Percentiles rank a stretch among this genome's conserved stretches.
phyloP scores from a whole-genome alignment of 2,329 filamentous ascomycete species.

The Metarhizium rileyi region DNA sequence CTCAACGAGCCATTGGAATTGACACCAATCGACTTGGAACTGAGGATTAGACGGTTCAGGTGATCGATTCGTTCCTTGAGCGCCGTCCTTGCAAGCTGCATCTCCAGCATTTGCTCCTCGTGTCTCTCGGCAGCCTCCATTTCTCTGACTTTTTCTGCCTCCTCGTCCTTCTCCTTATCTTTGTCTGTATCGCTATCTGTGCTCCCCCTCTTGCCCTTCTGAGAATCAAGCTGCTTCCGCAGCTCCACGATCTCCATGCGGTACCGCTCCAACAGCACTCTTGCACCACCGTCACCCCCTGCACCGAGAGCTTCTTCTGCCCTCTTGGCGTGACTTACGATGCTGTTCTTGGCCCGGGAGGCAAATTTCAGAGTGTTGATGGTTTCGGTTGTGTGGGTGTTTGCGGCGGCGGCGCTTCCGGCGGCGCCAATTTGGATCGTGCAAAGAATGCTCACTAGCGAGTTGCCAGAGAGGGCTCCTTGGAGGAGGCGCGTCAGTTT shows the following conservation, averaged over 20 bases:
- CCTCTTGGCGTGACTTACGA: constrained; percentile 91
- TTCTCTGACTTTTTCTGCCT: constrained; percentile 64
- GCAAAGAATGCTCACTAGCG: constrained; percentile 92
- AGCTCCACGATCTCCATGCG: constrained; percentile 85
- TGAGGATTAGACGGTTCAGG: constrained; percentile 86
- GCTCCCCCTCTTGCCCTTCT: constrained; percentile 57
- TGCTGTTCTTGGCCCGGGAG: constrained; percentile 92
- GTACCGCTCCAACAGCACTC: constrained; percentile 85
- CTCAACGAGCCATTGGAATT: constrained; percentile 68
- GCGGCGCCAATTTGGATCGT: constrained; percentile 84
- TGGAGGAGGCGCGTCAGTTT: constrained; percentile 91
- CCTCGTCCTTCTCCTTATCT: constrained; percentile 51
- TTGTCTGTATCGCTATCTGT: constrained; percentile 44
- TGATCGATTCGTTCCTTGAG: constrained; percentile 97
- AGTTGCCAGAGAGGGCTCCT: constrained; percentile 84
- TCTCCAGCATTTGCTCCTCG: constrained; percentile 96
- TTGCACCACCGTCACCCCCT: constrained; percentile 74
- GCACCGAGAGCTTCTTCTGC: constrained; percentile 79
- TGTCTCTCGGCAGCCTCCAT: constrained; percentile 78
- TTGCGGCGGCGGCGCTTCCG: constrained; percentile 59
- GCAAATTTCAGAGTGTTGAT: constrained; percentile 96
- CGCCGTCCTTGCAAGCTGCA: constrained; percentile 92
- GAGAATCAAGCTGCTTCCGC: constrained; percentile 69
- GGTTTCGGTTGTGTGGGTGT: constrained; percentile 75
- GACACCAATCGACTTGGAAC: constrained; percentile 90